Evolutionary conservation across 176 grass and related monocot genomes (phyloP).

Genomic region (Bromus sterilis): DNA sequence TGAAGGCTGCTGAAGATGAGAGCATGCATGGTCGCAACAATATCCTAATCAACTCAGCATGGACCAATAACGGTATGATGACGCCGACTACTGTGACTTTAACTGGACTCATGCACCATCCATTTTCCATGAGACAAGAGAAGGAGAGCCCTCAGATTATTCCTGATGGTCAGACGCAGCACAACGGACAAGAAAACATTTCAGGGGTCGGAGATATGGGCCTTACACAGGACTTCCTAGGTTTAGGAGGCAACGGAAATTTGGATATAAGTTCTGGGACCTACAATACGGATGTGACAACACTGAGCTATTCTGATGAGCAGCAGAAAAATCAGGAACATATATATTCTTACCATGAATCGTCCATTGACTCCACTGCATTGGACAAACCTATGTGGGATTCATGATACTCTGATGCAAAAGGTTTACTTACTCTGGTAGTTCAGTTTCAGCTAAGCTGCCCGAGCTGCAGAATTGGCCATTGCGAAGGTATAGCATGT

Average conservation of each 20-base stretch:
- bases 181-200: constrained; percentile 30
- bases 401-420: constrained; percentile 10
- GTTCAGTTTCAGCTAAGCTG: constrained; percentile 19
- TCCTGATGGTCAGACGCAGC: constrained; percentile 20
- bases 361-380: constrained; percentile 27
- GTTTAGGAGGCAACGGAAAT: constrained; percentile 32
- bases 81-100: constrained; percentile 27
- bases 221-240: constrained; percentile 51
- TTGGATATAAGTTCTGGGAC: constrained; percentile 36
- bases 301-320: constrained; percentile 48
- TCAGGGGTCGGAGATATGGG: constrained; percentile 30
- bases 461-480: not conserved
- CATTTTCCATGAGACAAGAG: constrained; percentile 35
- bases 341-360: constrained; percentile 49
- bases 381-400: constrained; percentile 50
- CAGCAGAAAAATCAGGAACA: constrained; percentile 35
- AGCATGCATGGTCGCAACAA: constrained; percentile 10
- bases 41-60: constrained; percentile 34
- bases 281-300: constrained; percentile 23
- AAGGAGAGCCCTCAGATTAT: constrained; percentile 21
- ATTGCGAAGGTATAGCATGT: constrained; percentile 7
- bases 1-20: constrained; percentile 20
- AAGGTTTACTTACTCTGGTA: constrained; percentile 16
- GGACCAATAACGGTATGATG: constrained; percentile 17
- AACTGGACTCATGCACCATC: constrained; percentile 32